Percentiles rank a stretch among this genome's conserved stretches.
Conservation (phyloP, 331 rosid species). For the Arachis monticola region DNA sequence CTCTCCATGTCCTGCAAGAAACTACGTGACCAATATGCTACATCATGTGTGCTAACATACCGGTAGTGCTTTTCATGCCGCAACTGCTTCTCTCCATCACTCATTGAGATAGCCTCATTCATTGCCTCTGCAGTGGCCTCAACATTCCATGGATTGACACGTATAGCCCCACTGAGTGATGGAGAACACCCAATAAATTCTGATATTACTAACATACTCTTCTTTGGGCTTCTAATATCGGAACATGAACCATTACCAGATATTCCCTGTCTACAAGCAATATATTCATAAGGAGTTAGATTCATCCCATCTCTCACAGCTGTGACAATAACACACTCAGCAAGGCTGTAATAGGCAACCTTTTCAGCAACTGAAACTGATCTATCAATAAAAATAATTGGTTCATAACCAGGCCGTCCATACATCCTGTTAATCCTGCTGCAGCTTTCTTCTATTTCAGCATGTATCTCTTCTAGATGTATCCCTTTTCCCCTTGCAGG, state of each 20-base stretch:
- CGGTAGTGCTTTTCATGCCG: constrained; percentile 89
- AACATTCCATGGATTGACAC: constrained; percentile 88
- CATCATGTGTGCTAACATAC: constrained; percentile 80
- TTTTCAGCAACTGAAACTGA: constrained; percentile 65
- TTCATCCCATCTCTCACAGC: constrained; percentile 98
- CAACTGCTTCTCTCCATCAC: constrained; percentile 65
- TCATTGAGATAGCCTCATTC: constrained; percentile 71
- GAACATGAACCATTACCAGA: constrained; percentile 54
- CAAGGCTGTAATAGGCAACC: constrained; percentile 76
- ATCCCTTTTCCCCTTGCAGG: constrained; percentile 86
- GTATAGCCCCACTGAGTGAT: constrained; percentile 91
- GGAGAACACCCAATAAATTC: constrained; percentile 94
- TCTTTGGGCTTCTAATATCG: constrained; percentile 58
- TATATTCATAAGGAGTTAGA: constrained; percentile 87
- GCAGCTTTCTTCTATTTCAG: constrained; percentile 69
- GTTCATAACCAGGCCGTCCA: constrained; percentile 75
- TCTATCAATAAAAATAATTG: constrained; percentile 67
- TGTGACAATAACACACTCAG: constrained; percentile 93
- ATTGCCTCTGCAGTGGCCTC: constrained; percentile 88
- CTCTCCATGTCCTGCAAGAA: constrained; percentile 94
- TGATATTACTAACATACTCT: constrained; percentile 88
- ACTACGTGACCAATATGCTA: constrained; percentile 89
- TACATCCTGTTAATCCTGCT: constrained; percentile 63
- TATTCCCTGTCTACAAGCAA: constrained; percentile 79
- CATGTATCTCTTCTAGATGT: constrained; percentile 62